These are phyloP conservation scores for Aspergillus avenaceus DNA, from an alignment of 495 filamentous ascomycete genomes.

Conservation along the genomic window DNA sequence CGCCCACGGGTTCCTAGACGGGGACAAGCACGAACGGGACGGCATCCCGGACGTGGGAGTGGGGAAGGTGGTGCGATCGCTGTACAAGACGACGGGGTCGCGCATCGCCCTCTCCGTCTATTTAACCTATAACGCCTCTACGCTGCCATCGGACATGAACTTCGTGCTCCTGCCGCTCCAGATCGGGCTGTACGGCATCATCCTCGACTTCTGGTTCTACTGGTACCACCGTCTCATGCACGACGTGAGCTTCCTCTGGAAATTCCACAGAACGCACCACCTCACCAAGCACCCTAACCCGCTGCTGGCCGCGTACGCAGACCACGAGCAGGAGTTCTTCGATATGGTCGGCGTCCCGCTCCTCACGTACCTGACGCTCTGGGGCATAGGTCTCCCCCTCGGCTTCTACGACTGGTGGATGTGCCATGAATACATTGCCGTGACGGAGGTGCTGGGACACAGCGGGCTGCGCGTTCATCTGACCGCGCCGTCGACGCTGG, in stretches of 20 bases:
- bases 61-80: slow-evolving; percentile 15
- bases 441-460: slow-evolving; percentile 38
- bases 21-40: slow-evolving; percentile 23
- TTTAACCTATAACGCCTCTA: slow-evolving; percentile 15
- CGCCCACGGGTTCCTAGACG: slow-evolving; percentile 21
- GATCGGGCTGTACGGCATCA: slow-evolving; percentile 36
- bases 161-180: slow-evolving; percentile 36
- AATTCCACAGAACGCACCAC: slow-evolving; percentile 42
- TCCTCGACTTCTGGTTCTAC: slow-evolving; percentile 46
- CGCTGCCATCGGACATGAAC: slow-evolving; percentile 13
- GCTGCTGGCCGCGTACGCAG: slow-evolving; percentile 37
- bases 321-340: slow-evolving; percentile 42
- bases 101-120: slow-evolving; percentile 18
- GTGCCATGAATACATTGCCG: slow-evolving; percentile 38
- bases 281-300: slow-evolving; percentile 43
- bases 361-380: slow-evolving; percentile 31
- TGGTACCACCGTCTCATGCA: slow-evolving; percentile 43
- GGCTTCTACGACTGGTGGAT: slow-evolving; percentile 45
- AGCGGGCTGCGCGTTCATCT: slow-evolving; percentile 33
- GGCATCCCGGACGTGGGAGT: slow-evolving; percentile 25
- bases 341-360: slow-evolving; percentile 39
- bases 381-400: slow-evolving; percentile 31
- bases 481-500: slow-evolving; percentile 31
- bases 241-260: slow-evolving; percentile 37
- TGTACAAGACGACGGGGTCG: slow-evolving; percentile 21